These are phyloP conservation scores for Steccherinum ochraceum DNA, from an alignment of 768 basidiomycete species.

Conservation along the genomic window DNA sequence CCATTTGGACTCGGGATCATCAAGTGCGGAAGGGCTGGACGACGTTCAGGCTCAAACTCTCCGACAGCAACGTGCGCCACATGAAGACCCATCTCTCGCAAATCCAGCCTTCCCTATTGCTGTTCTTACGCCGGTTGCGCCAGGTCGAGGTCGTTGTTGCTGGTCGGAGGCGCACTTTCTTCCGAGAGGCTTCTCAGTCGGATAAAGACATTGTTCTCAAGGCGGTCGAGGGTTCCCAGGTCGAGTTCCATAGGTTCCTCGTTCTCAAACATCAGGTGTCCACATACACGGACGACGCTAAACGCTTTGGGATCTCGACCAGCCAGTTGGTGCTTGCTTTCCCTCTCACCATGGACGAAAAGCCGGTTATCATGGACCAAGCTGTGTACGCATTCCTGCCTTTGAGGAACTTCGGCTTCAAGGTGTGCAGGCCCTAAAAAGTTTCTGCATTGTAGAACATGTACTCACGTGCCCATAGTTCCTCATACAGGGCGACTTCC, in stretches of 20 bases:
- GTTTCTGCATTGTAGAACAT: too few species aligned
- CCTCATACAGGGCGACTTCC: constrained; percentile 24
- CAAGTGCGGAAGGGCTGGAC: constrained; percentile 14
- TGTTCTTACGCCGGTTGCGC: constrained; percentile 20
- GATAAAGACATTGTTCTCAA: neutral
- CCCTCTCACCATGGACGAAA: constrained; percentile 10
- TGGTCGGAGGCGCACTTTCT: neutral
- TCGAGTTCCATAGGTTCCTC: neutral
- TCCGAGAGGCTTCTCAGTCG: neutral
- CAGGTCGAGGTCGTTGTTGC: constrained; percentile 7
- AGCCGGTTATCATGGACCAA: constrained; percentile 12
- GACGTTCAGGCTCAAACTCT: constrained; percentile 15
- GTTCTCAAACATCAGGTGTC: constrained; percentile 10
- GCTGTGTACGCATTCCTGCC: constrained; percentile 21
- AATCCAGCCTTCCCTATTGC: constrained; percentile 16
- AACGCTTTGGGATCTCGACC: constrained; percentile 9
- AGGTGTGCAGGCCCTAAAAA: constrained; percentile 7
- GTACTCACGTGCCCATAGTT: constrained; percentile 15
- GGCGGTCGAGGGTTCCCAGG: neutral
- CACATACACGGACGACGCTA: constrained; percentile 9
- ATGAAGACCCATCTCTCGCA: constrained; percentile 11
- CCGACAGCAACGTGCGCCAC: constrained; percentile 2
- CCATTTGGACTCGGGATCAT: constrained; percentile 6
- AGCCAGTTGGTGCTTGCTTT: constrained; percentile 20
- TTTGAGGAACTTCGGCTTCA: constrained; percentile 17